These are phyloP conservation scores for Leptographium wingfieldii DNA, from an alignment of 2,329 filamentous ascomycete genomes.

Conservation along the genomic window DNA sequence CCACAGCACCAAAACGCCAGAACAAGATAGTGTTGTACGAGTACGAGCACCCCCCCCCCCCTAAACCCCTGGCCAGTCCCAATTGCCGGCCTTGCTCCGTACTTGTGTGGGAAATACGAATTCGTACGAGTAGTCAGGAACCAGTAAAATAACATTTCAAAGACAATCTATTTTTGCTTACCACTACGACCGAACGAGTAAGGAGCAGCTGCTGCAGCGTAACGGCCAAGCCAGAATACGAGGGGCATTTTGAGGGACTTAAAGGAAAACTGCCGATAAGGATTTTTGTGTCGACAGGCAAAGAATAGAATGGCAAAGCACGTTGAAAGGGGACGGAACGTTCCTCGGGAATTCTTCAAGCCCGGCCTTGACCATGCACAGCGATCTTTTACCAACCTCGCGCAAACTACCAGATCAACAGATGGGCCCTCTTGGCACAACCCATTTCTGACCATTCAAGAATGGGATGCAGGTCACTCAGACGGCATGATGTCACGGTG, in stretches of 20 bases:
- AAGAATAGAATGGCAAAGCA: background rate
- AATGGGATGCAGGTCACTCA: background rate
- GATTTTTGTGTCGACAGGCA: too few relatives aligned
- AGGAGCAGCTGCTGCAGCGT: background rate
- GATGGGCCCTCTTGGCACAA: background rate
- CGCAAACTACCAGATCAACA: too few relatives aligned
- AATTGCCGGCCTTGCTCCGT: too few relatives aligned
- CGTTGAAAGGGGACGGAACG: background rate
- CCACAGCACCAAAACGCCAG: too few relatives aligned
- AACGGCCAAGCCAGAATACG: background rate
- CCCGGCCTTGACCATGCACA: background rate
- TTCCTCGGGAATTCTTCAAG: too few relatives aligned
- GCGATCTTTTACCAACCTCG: background rate
- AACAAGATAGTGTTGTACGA: too few relatives aligned
- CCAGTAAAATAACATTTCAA: background rate
- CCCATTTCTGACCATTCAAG: background rate
- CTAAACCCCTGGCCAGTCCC: too few relatives aligned
- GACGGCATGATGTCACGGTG: background rate
- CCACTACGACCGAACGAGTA: slow-evolving; percentile 1
- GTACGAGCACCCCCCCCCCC: too few relatives aligned
- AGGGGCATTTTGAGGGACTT: background rate
- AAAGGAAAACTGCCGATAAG: background rate
- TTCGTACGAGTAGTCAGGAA: background rate
- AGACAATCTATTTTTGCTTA: slow-evolving; percentile 4
- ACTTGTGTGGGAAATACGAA: too few relatives aligned